Conservation (phyloP, 2,329 filamentous ascomycete genomes). For the Calonectria crousiana region DNA sequence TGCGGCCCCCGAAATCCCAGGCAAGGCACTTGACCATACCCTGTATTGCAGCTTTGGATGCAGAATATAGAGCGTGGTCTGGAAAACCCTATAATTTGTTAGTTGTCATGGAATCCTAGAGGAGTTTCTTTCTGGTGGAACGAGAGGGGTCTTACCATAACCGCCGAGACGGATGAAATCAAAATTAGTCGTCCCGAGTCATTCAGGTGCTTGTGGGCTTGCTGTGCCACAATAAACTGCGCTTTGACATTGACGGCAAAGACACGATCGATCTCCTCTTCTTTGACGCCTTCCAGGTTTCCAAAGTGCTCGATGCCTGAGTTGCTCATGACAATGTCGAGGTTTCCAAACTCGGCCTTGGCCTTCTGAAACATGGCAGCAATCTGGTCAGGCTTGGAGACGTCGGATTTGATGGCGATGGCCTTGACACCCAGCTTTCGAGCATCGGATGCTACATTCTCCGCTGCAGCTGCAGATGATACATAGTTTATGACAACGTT, state of each 20-base stretch:
- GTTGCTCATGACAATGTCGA: constrained; percentile 80
- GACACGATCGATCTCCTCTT: constrained; percentile 79
- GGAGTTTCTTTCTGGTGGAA: background rate
- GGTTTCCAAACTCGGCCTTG: constrained; percentile 72
- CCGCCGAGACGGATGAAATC: constrained; percentile 79
- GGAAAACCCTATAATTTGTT: constrained; percentile 61
- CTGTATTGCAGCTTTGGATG: constrained; percentile 81
- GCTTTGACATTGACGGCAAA: constrained; percentile 77
- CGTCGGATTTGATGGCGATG: constrained; percentile 75
- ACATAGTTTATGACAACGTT: constrained; percentile 71
- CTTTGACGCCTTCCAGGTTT: constrained; percentile 75
- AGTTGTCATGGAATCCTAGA: background rate
- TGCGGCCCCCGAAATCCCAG: constrained; percentile 75
- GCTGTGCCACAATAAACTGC: constrained; percentile 79
- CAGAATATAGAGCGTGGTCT: constrained; percentile 80
- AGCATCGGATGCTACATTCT: constrained; percentile 67
- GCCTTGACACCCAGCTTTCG: constrained; percentile 70
- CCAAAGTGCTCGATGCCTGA: constrained; percentile 77
- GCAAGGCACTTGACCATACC: constrained; percentile 82
- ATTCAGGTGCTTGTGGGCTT: constrained; percentile 77
- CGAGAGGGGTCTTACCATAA: constrained; percentile 54
- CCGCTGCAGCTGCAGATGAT: constrained; percentile 67
- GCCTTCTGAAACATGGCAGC: constrained; percentile 73
- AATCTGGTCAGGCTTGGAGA: constrained; percentile 73
- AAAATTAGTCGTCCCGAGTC: constrained; percentile 78